phyloP scores from a whole-genome alignment of 192 early-diverging fungal genomes.

The Coemansia sp. region DNA sequence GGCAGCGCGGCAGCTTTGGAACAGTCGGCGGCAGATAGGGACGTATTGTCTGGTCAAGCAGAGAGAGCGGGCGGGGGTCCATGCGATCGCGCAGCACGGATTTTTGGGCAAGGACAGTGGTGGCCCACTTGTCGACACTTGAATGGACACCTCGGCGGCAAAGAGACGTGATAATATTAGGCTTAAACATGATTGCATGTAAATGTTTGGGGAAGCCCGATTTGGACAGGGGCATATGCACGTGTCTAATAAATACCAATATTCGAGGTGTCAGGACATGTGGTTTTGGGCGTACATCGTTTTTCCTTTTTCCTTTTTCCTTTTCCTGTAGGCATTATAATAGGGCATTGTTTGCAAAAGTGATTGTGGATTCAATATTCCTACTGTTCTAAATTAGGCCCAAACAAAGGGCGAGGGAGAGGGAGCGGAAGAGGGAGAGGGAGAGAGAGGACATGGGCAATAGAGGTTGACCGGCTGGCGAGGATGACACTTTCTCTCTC shows the following conservation, averaged over 20 bases:
- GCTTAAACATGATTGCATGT: too few relatives aligned
- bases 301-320: too few relatives aligned
- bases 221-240: too few relatives aligned
- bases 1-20: slow-evolving; percentile 18
- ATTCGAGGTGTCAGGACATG: too few relatives aligned
- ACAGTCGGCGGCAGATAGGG: slow-evolving; percentile 33
- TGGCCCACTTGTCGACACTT: slow-evolving; percentile 25
- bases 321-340: slow-evolving; percentile 1
- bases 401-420: background rate
- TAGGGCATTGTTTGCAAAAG: background rate
- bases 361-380: background rate
- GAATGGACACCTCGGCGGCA: background rate
- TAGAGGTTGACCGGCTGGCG: too few relatives aligned
- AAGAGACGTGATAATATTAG: background rate
- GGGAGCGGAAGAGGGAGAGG: too few relatives aligned
- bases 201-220: too few relatives aligned
- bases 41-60: slow-evolving; percentile 47
- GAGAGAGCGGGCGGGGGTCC: slow-evolving; percentile 37
- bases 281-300: too few relatives aligned
- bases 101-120: slow-evolving; percentile 2
- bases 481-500: too few relatives aligned
- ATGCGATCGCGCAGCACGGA: slow-evolving; percentile 37
- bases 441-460: too few relatives aligned
- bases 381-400: slow-evolving; percentile 4
- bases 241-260: too few relatives aligned